A percentile compares a stretch with the other conserved stretches of the same genome.
Evolutionary conservation across 345 rosid genomes (phyloP).

Genomic region (Brassica incana): DNA sequence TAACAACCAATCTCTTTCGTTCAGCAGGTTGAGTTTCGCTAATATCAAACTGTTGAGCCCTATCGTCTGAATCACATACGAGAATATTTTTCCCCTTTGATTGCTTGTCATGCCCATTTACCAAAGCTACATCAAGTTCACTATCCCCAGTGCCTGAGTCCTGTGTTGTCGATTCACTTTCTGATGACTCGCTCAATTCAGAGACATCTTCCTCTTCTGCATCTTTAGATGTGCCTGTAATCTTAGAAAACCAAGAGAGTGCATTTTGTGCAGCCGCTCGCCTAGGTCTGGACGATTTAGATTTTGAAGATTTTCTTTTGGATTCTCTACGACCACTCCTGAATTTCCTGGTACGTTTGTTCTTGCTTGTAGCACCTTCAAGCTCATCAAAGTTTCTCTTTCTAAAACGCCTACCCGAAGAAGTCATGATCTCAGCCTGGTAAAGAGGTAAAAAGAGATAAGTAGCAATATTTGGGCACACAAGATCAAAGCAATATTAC

Average conservation of each 20-base stretch:
- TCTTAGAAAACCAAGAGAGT: slow-evolving; percentile 74
- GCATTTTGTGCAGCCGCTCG: slow-evolving; percentile 98
- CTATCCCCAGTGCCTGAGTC: slow-evolving; percentile 64
- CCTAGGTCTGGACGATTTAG: slow-evolving; percentile 78
- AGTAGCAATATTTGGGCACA: slow-evolving; percentile 15
- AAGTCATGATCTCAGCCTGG: slow-evolving; percentile 81
- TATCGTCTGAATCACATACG: slow-evolving; percentile 54
- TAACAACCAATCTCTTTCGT: slow-evolving; percentile 71
- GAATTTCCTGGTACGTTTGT: slow-evolving; percentile 51
- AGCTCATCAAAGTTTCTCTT: slow-evolving; percentile 76
- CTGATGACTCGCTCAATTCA: slow-evolving; percentile 62
- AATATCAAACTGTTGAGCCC: slow-evolving; percentile 38
- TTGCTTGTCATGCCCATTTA: slow-evolving; percentile 50
- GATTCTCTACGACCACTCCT: slow-evolving; percentile 56
- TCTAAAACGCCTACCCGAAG: slow-evolving; percentile 91
- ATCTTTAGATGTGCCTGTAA: slow-evolving; percentile 75
- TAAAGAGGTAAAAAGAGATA: slow-evolving; percentile 19
- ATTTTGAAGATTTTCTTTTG: slow-evolving; percentile 61
- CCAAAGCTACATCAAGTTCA: slow-evolving; percentile 60
- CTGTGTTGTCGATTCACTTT: slow-evolving; percentile 60
- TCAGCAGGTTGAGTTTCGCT: slow-evolving; percentile 55
- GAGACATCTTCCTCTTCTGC: slow-evolving; percentile 71
- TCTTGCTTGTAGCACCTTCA: slow-evolving; percentile 53
- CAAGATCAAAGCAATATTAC: slow-evolving; percentile 10
- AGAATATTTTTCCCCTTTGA: slow-evolving; percentile 70